Evolutionary conservation across 768 basidiomycete species (phyloP).

Genomic region (Boletellus ananiceps): DNA sequence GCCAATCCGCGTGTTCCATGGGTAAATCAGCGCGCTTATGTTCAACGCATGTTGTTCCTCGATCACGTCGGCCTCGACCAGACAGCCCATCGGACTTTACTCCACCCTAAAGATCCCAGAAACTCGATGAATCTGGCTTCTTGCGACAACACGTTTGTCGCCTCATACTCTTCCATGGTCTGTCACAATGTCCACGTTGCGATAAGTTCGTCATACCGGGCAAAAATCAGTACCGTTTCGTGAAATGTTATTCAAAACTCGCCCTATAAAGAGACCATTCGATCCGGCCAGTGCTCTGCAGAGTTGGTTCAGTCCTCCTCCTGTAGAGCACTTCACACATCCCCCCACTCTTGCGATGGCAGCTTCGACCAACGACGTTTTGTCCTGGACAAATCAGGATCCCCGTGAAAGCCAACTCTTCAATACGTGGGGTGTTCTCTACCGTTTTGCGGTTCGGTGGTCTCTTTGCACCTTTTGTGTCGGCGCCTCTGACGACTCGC

Average conservation of each 20-base stretch:
- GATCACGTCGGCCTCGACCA: slow-evolving; percentile 61
- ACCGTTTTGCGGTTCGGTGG: slow-evolving; percentile 67
- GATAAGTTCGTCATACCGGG: slow-evolving; percentile 51
- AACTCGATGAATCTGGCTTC: slow-evolving; percentile 61
- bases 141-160: slow-evolving; percentile 64
- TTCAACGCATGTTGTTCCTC: slow-evolving; percentile 60
- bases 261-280: slow-evolving; percentile 50
- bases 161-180: slow-evolving; percentile 66
- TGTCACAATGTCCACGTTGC: slow-evolving; percentile 75
- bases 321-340: slow-evolving; percentile 29
- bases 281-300: slow-evolving; percentile 12
- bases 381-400: slow-evolving; percentile 86
- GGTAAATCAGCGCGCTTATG: slow-evolving; percentile 50
- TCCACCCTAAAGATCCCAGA: slow-evolving; percentile 65
- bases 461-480: slow-evolving; percentile 11
- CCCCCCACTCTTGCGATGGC: slow-evolving; percentile 42
- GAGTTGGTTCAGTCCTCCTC: slow-evolving; percentile 28
- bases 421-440: slow-evolving; percentile 75
- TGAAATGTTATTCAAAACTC: slow-evolving; percentile 41
- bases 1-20: slow-evolving; percentile 33
- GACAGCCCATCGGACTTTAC: slow-evolving; percentile 55
- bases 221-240: slow-evolving; percentile 41
- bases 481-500: slow-evolving; percentile 24
- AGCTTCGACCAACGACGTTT: slow-evolving; percentile 57
- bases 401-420: slow-evolving; percentile 80